Evolutionary conservation across 2,329 filamentous ascomycete species (phyloP).

Genomic region (Penicillium digitatum): DNA sequence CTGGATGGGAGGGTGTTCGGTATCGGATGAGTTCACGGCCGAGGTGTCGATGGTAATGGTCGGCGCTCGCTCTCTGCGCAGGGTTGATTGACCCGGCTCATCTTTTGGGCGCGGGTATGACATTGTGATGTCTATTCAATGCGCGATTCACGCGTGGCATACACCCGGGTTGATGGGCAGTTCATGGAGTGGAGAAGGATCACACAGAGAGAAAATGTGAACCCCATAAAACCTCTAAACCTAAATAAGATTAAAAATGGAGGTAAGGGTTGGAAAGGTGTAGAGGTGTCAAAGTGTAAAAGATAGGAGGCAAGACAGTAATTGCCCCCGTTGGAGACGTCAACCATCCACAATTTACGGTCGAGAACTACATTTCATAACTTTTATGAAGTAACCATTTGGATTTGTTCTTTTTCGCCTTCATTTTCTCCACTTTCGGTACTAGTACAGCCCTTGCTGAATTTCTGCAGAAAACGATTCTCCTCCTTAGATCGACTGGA

Average conservation of each 20-base stretch:
- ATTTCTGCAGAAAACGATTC: neutral
- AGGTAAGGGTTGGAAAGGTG: neutral
- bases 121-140: conserved; percentile 26
- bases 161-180: neutral
- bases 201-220: neutral
- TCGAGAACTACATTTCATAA: neutral
- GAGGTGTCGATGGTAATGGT: conserved; percentile 58
- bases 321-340: conserved; percentile 1
- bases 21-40: conserved; percentile 45
- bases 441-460: neutral
- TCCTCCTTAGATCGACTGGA: too few species aligned
- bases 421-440: neutral
- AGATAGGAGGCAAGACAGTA: conserved; percentile 3
- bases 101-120: conserved; percentile 25
- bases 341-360: neutral
- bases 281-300: neutral
- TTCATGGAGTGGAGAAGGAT: conserved; percentile 7
- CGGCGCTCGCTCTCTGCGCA: conserved; percentile 46
- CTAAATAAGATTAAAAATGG: neutral
- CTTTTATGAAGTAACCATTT: neutral
- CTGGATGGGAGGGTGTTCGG: conserved; percentile 33
- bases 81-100: conserved; percentile 25
- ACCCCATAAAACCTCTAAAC: neutral
- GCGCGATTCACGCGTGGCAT: conserved; percentile 15
- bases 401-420: neutral